Conservation (phyloP, 2,329 filamentous ascomycete species). For the Hymenoscyphus repandus region DNA sequence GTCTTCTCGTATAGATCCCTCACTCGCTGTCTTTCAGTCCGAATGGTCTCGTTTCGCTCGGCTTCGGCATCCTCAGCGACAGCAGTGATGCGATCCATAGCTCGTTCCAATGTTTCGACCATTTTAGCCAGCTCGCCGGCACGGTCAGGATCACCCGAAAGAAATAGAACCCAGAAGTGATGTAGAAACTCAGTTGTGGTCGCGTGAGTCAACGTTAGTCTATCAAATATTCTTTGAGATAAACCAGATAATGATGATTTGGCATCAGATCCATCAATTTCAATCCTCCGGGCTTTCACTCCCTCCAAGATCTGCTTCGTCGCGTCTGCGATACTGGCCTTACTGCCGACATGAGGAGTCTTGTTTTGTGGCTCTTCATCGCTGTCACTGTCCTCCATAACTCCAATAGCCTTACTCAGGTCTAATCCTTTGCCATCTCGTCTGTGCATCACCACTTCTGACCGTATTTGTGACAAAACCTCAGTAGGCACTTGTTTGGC, state of each 20-base stretch:
- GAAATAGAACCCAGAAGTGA: slow-evolving; percentile 91
- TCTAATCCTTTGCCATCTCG: slow-evolving; percentile 49
- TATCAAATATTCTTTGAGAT: slow-evolving; percentile 50
- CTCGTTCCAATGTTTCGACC: slow-evolving; percentile 74
- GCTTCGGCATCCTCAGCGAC: slow-evolving; percentile 76
- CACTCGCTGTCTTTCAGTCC: slow-evolving; percentile 63
- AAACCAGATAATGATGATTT: slow-evolving; percentile 36
- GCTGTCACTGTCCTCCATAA: slow-evolving; percentile 65
- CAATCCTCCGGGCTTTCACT: slow-evolving; percentile 55
- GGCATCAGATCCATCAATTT: slow-evolving; percentile 44
- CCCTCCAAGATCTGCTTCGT: slow-evolving; percentile 62
- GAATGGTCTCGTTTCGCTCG: slow-evolving; percentile 63
- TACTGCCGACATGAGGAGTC: slow-evolving; percentile 61
- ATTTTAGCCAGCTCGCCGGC: slow-evolving; percentile 77
- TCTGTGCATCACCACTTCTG: slow-evolving; percentile 52
- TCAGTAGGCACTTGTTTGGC: slow-evolving; percentile 64
- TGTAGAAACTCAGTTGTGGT: slow-evolving; percentile 95
- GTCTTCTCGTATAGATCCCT: slow-evolving; percentile 66
- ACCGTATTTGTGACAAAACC: slow-evolving; percentile 59
- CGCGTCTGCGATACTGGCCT: slow-evolving; percentile 57
- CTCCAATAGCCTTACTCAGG: slow-evolving; percentile 59
- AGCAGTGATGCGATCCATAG: slow-evolving; percentile 70
- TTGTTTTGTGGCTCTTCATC: slow-evolving; percentile 54
- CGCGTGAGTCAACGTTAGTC: slow-evolving; percentile 72
- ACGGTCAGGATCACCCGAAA: slow-evolving; percentile 79